Percentiles rank a stretch among this genome's conserved stretches.
Evolutionary conservation across 345 rosid species (phyloP).

Genomic region (Triadica sebifera): DNA sequence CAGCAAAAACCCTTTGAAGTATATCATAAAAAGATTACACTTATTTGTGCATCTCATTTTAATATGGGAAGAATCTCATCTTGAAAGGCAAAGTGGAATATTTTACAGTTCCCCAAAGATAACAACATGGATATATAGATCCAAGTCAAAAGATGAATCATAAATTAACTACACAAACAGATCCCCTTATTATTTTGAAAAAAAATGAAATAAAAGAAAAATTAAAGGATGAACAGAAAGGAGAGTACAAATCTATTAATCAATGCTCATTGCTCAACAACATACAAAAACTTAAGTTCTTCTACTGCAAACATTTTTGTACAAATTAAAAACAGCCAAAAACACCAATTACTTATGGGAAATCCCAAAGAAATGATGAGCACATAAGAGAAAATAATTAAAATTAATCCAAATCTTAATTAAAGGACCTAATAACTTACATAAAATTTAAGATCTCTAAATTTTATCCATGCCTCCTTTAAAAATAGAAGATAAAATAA

Average conservation of each 20-base stretch:
- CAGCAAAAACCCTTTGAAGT: too few species aligned
- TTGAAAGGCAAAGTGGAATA: conserved; percentile 3
- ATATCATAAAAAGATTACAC: neutral
- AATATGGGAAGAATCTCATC: neutral
- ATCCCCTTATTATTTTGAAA: neutral
- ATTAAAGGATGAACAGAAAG: neutral
- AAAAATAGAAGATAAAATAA: conserved; percentile 23
- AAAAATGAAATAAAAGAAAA: neutral
- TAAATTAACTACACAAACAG: neutral
- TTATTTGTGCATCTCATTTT: neutral
- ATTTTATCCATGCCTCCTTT: conserved; percentile 12
- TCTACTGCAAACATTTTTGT: conserved; percentile 49
- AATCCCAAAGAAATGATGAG: conserved; percentile 11
- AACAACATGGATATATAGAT: conserved; percentile 4
- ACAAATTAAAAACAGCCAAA: conserved; percentile 32
- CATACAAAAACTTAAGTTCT: conserved; percentile 18
- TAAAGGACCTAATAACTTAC: conserved; percentile 2
- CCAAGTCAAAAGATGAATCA: conserved; percentile 5
- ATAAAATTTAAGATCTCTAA: conserved; percentile 18
- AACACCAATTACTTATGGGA: conserved; percentile 32
- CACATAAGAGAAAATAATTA: neutral
- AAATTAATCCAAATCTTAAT: neutral
- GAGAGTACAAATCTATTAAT: conserved; percentile 19
- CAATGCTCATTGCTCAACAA: conserved; percentile 1
- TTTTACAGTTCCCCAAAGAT: neutral